Base-by-base conservation (phyloP, 2,329 filamentous ascomycete genomes). In the Penicillium sp. region DNA sequence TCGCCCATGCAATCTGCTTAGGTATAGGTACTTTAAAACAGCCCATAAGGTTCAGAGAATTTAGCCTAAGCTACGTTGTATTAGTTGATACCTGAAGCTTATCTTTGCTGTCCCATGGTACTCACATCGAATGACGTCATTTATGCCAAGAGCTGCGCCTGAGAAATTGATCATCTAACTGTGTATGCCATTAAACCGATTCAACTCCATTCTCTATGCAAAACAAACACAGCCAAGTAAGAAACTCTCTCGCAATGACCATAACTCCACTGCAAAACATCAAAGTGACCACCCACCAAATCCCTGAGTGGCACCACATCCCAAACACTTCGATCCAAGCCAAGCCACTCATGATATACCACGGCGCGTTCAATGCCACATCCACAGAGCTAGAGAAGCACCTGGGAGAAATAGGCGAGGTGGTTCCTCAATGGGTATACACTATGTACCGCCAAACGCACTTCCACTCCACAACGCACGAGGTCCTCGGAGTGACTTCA, bases 391-490 rank as follows among this genome's bases (percentile, higher is more conserved):
- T 87, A 40, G 80, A 85, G 60, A 62, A 73, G 0, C 83, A 83
- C 54, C 74, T 88, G 5, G 62, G 63, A 6, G 60, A 65, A 3
- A 64, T 80, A 13, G 77, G 75, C 7, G 79, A 81, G 29, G 83
- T 86, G 3, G 62, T 60, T 1, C 83, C 85, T 0, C 80, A 84
- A 61, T 87, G 84, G 84, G 75, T 80, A 22, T 87, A 83, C 67
- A 82, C 81, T 13, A 88, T 88, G 83, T 88, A 84, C 65, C 67
- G 64, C 30, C 78, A 76, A 5, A 81, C 78, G 0, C 84, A 88
- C 67, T 88, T 84, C 65, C 84, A 88, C 69, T 81, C 75, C 58
- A 87, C 78, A 0, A 77, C 80, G 0, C 84, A 88, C 63, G 83
- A 88, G 68, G 78, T 87, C 2, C 76, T 89, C 2, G 80, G 76